Conservation (phyloP, 2,329 filamentous ascomycete species). For the Emergomyces africanus region DNA sequence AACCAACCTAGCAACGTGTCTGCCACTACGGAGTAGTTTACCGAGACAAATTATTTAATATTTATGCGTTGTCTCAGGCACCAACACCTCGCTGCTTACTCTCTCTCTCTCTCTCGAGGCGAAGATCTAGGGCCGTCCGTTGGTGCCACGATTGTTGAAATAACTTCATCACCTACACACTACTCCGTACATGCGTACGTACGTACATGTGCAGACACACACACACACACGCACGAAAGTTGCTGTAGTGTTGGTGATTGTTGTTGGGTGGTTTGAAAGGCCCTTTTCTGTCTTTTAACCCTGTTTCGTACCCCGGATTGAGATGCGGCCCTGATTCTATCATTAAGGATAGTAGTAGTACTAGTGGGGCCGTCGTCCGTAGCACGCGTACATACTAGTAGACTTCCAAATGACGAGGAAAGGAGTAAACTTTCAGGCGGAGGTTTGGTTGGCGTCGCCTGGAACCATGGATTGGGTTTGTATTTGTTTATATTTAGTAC, state of each 20-base stretch:
- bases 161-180: too few species aligned
- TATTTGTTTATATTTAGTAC: background rate
- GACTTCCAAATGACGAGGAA: too few species aligned
- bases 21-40: too few species aligned
- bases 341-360: too few species aligned
- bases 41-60: too few species aligned
- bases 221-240: background rate
- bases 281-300: background rate
- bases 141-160: background rate
- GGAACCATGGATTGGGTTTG: background rate
- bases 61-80: conserved; percentile 25
- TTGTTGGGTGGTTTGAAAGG: background rate
- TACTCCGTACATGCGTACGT: background rate
- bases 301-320: too few species aligned
- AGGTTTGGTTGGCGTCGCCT: background rate
- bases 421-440: background rate
- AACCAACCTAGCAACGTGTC: background rate
- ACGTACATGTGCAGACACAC: background rate
- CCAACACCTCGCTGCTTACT: background rate
- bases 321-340: too few species aligned
- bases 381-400: too few species aligned
- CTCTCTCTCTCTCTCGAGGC: background rate
- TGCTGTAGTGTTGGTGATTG: background rate
- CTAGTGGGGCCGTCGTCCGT: too few species aligned
- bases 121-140: background rate